A percentile compares a stretch with the other conserved stretches of the same genome.
phyloP scores from a whole-genome alignment of 768 basidiomycete species.

The Mycena galericulata region DNA sequence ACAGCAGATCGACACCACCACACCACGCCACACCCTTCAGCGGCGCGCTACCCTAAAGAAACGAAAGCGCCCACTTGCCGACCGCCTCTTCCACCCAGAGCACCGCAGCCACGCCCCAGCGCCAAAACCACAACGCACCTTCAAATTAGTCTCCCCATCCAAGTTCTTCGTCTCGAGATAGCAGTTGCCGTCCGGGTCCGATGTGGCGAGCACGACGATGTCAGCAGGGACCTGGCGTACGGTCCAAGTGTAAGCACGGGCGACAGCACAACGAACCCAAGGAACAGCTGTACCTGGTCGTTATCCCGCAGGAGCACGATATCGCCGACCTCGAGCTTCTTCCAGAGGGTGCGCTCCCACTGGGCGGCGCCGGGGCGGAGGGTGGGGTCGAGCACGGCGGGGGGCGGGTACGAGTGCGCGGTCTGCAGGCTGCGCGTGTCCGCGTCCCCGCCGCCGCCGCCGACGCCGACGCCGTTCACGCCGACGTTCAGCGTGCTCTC shows the following conservation, averaged over 20 bases:
- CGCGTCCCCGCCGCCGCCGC: slow-evolving; percentile 44
- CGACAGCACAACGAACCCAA: background rate
- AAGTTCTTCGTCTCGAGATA: slow-evolving; percentile 98
- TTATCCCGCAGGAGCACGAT: slow-evolving; percentile 91
- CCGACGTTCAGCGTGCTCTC: slow-evolving; percentile 65
- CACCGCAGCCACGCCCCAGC: background rate
- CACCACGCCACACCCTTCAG: no score
- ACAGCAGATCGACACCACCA: no score
- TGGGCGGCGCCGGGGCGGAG: slow-evolving; percentile 72
- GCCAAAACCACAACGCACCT: slow-evolving; percentile 44
- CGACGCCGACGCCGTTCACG: slow-evolving; percentile 45
- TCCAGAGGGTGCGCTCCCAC: slow-evolving; percentile 98
- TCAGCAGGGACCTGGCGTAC: slow-evolving; percentile 82
- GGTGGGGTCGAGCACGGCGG: slow-evolving; percentile 86
- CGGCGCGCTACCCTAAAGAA: no score
- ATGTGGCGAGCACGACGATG: slow-evolving; percentile 91
- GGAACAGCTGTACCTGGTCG: slow-evolving; percentile 65
- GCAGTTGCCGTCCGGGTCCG: slow-evolving; percentile 91
- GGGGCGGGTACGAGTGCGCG: slow-evolving; percentile 65
- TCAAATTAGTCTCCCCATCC: slow-evolving; percentile 97
- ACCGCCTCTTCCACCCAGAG: no score
- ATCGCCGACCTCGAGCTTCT: slow-evolving; percentile 99
- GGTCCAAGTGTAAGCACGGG: no score
- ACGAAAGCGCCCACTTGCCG: no score
- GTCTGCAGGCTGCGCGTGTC: slow-evolving; percentile 51